Evolutionary conservation across 331 rosid species (phyloP), one percentile per base, ranked within the genome.

Genomic region (Phaseolus coccineus): DNA sequence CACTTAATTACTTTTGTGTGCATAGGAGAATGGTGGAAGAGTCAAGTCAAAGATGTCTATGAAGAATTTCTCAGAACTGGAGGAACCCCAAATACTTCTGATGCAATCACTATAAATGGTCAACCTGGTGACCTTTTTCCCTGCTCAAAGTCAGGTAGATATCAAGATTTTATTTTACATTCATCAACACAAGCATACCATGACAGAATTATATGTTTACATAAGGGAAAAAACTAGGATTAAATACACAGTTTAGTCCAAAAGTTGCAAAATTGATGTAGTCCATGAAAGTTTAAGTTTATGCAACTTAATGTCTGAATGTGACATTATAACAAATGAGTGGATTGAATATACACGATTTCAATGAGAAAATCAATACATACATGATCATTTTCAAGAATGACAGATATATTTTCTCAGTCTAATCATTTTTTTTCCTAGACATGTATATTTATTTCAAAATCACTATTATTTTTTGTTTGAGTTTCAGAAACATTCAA

Each of bases 21-120:
- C 31, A 63, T 44, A 87, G 90, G 87, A 55, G 90, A 88, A 74
- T 90, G 92, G 94, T 90, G 92, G 89, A 90, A 87, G 81, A 19
- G 77, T 24, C 91, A 79, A 44, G 69, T 89, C 47, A 24, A 2
- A 9, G 59, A 85, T 53, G 77, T 89, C 2, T 85, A 80, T 50
- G 50, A 31, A 2, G 61, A 28, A 27, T 76, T 81, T 51, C 27
- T 79, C 0, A 25, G 5, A 19, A 46, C 37, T 0, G 92, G 94
- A 78, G 89, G 85, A 65, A 22, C 55, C 4, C 82, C 90, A 11
- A 81, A 30, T 35, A 4, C 8, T 1, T 88, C 92, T 5, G 87
- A 83, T 77, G 91, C 92, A 30, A 16, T 64, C 42, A 87, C 88
- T 25, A 84, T 88, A 33, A 90, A 90, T 30, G 92, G 94, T 39